Conservation (phyloP, 177 flowering plant species). For the Tripterygium wilfordii region DNA sequence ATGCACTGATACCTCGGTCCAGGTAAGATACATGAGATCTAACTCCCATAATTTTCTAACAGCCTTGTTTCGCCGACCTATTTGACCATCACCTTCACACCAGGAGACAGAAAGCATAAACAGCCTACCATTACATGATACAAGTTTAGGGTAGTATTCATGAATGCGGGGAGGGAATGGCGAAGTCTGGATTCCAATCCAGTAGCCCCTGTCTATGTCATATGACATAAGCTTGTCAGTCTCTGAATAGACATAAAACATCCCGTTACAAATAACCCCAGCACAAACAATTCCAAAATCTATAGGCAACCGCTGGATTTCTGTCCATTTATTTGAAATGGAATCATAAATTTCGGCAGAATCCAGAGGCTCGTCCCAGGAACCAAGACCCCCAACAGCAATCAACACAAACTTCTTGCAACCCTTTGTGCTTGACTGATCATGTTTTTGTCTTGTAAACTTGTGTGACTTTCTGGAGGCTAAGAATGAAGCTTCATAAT, state of each 20-base stretch:
- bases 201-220: constrained; percentile 66
- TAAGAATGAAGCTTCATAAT: constrained; percentile 27
- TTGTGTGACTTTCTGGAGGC: constrained; percentile 32
- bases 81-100: constrained; percentile 86
- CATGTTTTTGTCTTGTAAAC: constrained; percentile 32
- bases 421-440: constrained; percentile 23
- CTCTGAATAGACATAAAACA: constrained; percentile 86
- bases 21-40: constrained; percentile 51
- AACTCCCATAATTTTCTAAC: constrained; percentile 92
- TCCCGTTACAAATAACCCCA: constrained; percentile 64
- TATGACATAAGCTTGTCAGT: constrained; percentile 73
- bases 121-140: constrained; percentile 52
- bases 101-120: constrained; percentile 97
- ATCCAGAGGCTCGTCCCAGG: constrained; percentile 86
- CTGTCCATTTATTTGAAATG: constrained; percentile 74
- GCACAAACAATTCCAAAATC: constrained; percentile 81
- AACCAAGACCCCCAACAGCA: constrained; percentile 86
- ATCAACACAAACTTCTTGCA: constrained; percentile 60
- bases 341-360: constrained; percentile 95
- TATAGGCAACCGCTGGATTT: constrained; percentile 62
- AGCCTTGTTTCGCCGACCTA: constrained; percentile 76
- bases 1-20: constrained; percentile 81
- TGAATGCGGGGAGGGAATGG: constrained; percentile 79
- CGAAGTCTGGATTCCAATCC: constrained; percentile 65
- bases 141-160: constrained; percentile 83